Base-by-base conservation (phyloP, 2,329 filamentous ascomycete species). In the Knufia fluminis region DNA sequence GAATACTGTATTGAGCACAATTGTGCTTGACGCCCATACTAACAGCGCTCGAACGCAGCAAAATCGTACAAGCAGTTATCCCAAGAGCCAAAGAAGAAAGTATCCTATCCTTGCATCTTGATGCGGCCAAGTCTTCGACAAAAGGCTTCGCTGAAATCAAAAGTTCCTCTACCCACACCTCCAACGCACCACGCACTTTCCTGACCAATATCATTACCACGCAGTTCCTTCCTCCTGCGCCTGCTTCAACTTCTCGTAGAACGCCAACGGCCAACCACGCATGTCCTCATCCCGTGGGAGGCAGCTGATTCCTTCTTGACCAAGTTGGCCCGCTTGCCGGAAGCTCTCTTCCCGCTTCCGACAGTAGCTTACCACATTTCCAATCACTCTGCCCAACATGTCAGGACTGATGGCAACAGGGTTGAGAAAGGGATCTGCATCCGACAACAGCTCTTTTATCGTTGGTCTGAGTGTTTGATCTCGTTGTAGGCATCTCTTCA, bases 361-460 rank as follows among this genome's bases (percentile, higher is more conserved):
- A 59, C 79, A 82, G 54, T 80, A 73, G 52, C 79, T 74, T 3
- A 79, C 73, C 14, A 83, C 77, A 42, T 77, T 76, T 46, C 71
- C 69, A 54, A 83, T 71, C 26, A 83, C 78, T 54, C 78, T 72
- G 1, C 70, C 73, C 3, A 83, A 67, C 60, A 82, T 67, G n/a
- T 80, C 77, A 60, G 80, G 72, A 10, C 64, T 77, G 54, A 75
- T 76, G 51, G 63, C 71, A 46, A 73, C 75, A 0, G 80, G 79
- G 54, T 79, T 75, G 48, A 82, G 60, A 57, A 78, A 83, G 2
- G 71, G 68, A 57, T 83, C 78, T 6, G 66, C 60, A n/a, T 74
- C 70, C 44, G 69, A 65, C 7, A 83, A 68, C 32, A 83, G 66
- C 51, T 81, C 71, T 6, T 70, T 68, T 22, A 81, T 72, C 2